A percentile compares a stretch with the other conserved stretches of the same genome.
phyloP scores from a whole-genome alignment of 768 basidiomycete species.

The Russula olivacea region DNA sequence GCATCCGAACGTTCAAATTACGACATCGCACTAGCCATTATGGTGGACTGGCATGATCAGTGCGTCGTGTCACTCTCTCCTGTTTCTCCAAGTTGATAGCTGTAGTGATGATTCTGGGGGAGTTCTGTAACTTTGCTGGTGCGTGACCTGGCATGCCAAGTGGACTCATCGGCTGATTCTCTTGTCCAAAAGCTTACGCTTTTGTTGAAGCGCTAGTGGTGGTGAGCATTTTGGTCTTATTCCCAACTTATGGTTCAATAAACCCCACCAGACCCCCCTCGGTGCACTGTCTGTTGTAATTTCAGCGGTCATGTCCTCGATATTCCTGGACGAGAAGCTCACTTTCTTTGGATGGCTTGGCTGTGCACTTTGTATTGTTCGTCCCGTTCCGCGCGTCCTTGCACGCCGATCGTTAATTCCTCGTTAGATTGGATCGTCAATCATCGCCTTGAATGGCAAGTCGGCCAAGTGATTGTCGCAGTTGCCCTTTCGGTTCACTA shows the following conservation, averaged over 20 bases:
- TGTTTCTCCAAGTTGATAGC: not conserved
- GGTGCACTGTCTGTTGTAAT: conserved; percentile 96
- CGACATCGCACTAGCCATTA: conserved; percentile 46
- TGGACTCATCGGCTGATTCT: conserved; percentile 26
- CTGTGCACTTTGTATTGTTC: conserved; percentile 82
- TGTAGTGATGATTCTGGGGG: conserved; percentile 87
- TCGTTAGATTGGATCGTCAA: conserved; percentile 68
- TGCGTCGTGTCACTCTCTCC: conserved; percentile 33
- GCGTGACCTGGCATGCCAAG: conserved; percentile 33
- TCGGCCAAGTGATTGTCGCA: conserved; percentile 27
- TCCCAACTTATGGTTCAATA: conserved; percentile 9
- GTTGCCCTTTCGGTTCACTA: not conserved
- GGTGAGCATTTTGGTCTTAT: conserved; percentile 37
- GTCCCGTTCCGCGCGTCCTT: conserved; percentile 30
- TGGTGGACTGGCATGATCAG: conserved; percentile 96
- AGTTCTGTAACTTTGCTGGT: conserved; percentile 84
- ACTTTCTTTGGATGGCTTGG: conserved; percentile 98
- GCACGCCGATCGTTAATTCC: conserved; percentile 1
- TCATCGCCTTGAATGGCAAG: conserved; percentile 81
- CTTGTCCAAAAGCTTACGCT: conserved; percentile 55
- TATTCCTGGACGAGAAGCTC: conserved; percentile 89
- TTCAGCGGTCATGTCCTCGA: conserved; percentile 85
- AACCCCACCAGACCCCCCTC: conserved; percentile 65
- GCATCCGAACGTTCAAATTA: conserved; percentile 6
- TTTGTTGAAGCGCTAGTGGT: conserved; percentile 92